Percentiles rank a stretch among this genome's conserved stretches.
Evolutionary conservation across 176 grass and related monocot species (phyloP).

Genomic region (Triticum aestivum): DNA sequence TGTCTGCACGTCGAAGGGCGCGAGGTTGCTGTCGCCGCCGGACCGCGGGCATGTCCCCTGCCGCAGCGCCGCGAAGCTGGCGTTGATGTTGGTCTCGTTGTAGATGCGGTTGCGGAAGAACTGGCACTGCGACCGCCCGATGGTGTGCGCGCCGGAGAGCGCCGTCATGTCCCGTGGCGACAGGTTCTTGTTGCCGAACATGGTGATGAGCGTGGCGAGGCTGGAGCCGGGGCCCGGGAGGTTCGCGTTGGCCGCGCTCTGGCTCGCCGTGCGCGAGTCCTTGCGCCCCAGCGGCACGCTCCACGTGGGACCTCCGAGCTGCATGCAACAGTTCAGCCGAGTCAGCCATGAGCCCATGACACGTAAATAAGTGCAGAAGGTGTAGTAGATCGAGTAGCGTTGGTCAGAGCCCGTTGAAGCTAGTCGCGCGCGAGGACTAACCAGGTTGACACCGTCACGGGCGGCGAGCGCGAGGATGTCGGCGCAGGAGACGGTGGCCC

Average conservation of each 20-base stretch:
- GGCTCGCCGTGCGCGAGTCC: constrained; percentile 66
- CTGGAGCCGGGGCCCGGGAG: constrained; percentile 43
- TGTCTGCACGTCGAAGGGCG: constrained; percentile 67
- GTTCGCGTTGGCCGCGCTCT: constrained; percentile 61
- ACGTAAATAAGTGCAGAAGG: background rate
- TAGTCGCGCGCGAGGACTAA: background rate
- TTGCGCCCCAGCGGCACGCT: constrained; percentile 63
- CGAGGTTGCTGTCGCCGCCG: constrained; percentile 49
- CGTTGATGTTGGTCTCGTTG: constrained; percentile 56
- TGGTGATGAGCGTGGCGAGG: constrained; percentile 46
- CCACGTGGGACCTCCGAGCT: constrained; percentile 74
- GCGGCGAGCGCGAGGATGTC: constrained; percentile 79
- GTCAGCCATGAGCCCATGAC: background rate
- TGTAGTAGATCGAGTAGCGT: background rate
- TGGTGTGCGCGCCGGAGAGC: constrained; percentile 80
- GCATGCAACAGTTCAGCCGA: background rate
- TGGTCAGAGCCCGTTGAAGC: background rate
- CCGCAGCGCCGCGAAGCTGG: constrained; percentile 45
- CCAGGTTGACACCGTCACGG: constrained; percentile 67
- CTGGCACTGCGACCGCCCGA: constrained; percentile 59
- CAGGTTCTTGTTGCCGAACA: constrained; percentile 56
- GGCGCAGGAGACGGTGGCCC: constrained; percentile 67
- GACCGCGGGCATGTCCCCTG: constrained; percentile 58
- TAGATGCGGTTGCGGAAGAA: constrained; percentile 83
- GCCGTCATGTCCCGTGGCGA: constrained; percentile 75